phyloP scores from a whole-genome alignment of 352 stramenopile species.

The Pythium oligandrum region DNA sequence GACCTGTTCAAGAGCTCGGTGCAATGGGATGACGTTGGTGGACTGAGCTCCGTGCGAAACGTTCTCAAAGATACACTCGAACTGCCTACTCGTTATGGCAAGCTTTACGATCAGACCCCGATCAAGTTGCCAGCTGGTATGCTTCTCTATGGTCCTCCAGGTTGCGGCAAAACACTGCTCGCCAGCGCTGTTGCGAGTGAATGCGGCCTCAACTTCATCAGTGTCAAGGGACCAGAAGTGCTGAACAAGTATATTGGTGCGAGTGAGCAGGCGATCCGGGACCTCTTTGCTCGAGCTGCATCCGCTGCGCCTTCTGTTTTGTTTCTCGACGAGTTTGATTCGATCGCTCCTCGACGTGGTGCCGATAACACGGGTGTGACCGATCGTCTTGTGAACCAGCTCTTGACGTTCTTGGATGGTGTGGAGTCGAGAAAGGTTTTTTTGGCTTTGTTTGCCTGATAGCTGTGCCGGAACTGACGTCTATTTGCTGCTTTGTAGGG shows the following conservation, averaged over 20 bases:
- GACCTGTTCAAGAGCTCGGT: conserved; percentile 84
- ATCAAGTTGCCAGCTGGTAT: conserved; percentile 84
- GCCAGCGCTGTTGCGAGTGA: conserved; percentile 85
- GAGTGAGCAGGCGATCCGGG: conserved; percentile 86
- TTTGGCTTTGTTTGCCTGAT: not conserved
- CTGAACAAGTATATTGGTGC: conserved; percentile 90
- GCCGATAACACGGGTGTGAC: conserved; percentile 94
- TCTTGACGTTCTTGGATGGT: conserved; percentile 97
- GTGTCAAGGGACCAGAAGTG: conserved; percentile 87
- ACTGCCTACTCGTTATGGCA: conserved; percentile 71
- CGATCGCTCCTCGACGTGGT: conserved; percentile 91
- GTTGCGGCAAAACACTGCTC: conserved; percentile 88
- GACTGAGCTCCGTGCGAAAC: conserved; percentile 70
- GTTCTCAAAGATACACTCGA: conserved; percentile 88
- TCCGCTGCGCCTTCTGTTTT: conserved; percentile 74
- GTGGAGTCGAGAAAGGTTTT: conserved; percentile 87
- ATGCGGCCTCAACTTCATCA: conserved; percentile 88
- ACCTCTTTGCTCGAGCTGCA: conserved; percentile 77
- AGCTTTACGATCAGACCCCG: conserved; percentile 76
- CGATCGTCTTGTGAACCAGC: conserved; percentile 97
- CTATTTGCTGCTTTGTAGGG: conserved; percentile 25
- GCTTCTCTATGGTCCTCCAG: conserved; percentile 86
- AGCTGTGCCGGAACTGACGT: too few relatives aligned
- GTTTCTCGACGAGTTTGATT: conserved; percentile 93
- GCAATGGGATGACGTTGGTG: conserved; percentile 86